Percentiles rank a stretch among this genome's conserved stretches.
Evolutionary conservation across 2,329 filamentous ascomycete genomes (phyloP).

Genomic region (Rutstroemia sydowiana): DNA sequence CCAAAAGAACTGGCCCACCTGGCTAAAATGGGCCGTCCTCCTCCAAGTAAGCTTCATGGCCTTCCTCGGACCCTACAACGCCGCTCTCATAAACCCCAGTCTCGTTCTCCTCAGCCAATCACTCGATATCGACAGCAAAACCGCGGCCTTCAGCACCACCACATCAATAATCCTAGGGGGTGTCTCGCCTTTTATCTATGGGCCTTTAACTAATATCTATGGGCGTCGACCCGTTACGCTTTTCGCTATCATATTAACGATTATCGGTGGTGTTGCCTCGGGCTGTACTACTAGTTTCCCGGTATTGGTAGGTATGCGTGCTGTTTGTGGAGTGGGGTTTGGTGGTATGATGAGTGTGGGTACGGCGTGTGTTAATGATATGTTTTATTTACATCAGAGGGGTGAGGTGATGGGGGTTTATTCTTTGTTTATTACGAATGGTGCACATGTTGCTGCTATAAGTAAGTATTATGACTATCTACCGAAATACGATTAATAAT

Average conservation of each 20-base stretch:
- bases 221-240: constrained; percentile 28
- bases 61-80: constrained; percentile 27
- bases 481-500: background rate
- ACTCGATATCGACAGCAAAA: constrained; percentile 20
- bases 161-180: constrained; percentile 26
- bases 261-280: constrained; percentile 24
- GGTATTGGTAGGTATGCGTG: constrained; percentile 23
- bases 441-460: constrained; percentile 26
- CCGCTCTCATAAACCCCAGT: constrained; percentile 26
- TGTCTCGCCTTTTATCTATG: constrained; percentile 26
- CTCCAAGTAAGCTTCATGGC: constrained; percentile 29
- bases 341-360: constrained; percentile 29
- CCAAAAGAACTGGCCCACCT: constrained; percentile 26
- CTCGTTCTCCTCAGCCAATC: constrained; percentile 23
- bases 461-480: constrained; percentile 15
- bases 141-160: constrained; percentile 26
- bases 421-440: constrained; percentile 27
- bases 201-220: constrained; percentile 24
- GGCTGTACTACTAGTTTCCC: constrained; percentile 19
- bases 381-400: constrained; percentile 28
- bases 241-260: constrained; percentile 23
- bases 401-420: constrained; percentile 28
- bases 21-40: constrained; percentile 29
- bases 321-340: constrained; percentile 24
- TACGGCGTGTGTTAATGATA: constrained; percentile 26